These are phyloP conservation scores for Coelastrella sp. DNA, from an alignment of 139 green algal genomes.

Conservation along the genomic window DNA sequence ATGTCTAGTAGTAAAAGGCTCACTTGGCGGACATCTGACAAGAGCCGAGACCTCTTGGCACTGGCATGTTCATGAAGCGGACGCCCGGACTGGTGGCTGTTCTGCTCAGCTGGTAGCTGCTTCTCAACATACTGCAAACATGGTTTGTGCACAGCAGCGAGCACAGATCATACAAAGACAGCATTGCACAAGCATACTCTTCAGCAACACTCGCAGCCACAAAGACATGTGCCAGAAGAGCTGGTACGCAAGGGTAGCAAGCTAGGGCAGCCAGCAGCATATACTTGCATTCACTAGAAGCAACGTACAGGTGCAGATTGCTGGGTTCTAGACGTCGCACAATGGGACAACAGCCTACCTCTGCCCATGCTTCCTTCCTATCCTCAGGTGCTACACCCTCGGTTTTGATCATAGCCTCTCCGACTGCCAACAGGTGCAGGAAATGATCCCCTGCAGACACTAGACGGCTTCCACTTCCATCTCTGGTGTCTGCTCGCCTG, in stretches of 20 bases:
- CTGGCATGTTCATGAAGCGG: not conserved
- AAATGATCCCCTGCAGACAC: not conserved
- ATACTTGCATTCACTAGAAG: no score
- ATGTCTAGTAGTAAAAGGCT: no score
- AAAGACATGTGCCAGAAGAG: no score
- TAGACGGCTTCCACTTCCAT: not conserved
- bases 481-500: no score
- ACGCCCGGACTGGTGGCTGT: not conserved
- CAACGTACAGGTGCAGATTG: no score
- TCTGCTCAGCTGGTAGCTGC: not conserved
- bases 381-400: conserved; percentile 4
- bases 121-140: not conserved
- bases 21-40: not conserved
- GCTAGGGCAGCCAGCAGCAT: no score
- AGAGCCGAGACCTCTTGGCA: conserved; percentile 3
- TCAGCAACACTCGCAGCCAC: no score
- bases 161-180: not conserved
- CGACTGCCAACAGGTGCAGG: conserved; percentile 43
- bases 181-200: no score
- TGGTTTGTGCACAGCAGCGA: not conserved
- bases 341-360: not conserved
- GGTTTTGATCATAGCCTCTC: conserved; percentile 32
- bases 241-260: no score
- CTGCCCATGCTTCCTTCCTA: not conserved
- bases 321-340: no score